Evolutionary conservation across 805 yeast species (phyloP), one percentile per base, ranked within the genome.

Genomic region (Starmerella kuoi): DNA sequence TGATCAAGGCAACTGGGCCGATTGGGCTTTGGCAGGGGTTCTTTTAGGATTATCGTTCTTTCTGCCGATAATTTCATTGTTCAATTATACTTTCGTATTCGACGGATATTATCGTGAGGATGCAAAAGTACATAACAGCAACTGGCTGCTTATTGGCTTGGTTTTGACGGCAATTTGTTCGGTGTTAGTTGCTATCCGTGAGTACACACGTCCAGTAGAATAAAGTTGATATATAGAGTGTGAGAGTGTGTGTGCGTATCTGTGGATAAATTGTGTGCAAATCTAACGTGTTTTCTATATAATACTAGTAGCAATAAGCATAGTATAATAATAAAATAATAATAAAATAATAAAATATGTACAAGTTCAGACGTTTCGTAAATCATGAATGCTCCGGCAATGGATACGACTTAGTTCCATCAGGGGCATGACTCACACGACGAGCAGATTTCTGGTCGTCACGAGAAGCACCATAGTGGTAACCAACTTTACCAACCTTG

Each of bases 401-500:
- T 7, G 56, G 54, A 44, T 51, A 54, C 11, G 47, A 33, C 35
- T 21, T 31, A 30, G 26, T 27, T 27, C 58, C 58, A 35, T 54
- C 46, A 15, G 58, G 55, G 44, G 41, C 23, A 42, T 47, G 61
- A 24, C 46, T 44, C 27, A 61, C 62, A 44, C 57, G 52, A 44
- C 97, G 76, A 60, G 84, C 79, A 58, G 78, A 82, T 72, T 79
- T 84, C 55, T 74, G 78, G 63, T 88, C 97, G 66, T 95, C 83
- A 51, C 78, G 70, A 17, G 85, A 73, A 31, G 86, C 83, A 63
- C 97, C 97, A 59, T 88, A 88, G 58, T 97, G 77, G 72, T 66
- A 75, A 38, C 97, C 98, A 41, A 86, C 91, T 42, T 74, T 65
- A 28, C 95, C 96, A 37, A 80, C 84, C 56, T 72, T 76, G 35